Percentiles rank a stretch among this genome's conserved stretches.
phyloP scores from a whole-genome alignment of 148 eudicot genomes.

The Gaultheria prostrata region DNA sequence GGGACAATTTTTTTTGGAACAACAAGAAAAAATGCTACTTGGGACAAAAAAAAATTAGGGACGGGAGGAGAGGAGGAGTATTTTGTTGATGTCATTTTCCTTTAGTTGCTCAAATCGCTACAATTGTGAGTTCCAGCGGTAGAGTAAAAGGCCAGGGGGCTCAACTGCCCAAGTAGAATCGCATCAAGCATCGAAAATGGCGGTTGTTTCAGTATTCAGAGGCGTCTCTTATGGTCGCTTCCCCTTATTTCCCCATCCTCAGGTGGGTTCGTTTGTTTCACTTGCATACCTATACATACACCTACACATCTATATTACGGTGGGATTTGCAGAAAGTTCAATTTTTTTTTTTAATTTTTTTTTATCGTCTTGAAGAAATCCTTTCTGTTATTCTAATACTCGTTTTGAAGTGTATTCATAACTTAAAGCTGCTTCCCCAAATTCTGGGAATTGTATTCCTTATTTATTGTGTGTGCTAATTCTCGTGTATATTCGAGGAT shows the following conservation, averaged over 20 bases:
- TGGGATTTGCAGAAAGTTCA: background rate
- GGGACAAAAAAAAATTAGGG: too few relatives aligned
- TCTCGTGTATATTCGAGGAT: background rate
- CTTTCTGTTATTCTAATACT: background rate
- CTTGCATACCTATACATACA: background rate
- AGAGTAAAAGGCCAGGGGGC: background rate
- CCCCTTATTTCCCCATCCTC: conserved; percentile 45
- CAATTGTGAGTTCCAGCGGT: background rate
- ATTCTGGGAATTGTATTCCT: background rate
- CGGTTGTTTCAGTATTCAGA: conserved; percentile 37
- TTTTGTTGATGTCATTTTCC: too few relatives aligned
- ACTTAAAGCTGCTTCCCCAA: background rate
- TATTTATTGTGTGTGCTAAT: background rate
- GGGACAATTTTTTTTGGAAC: too few relatives aligned
- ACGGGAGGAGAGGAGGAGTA: too few relatives aligned
- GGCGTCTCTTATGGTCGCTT: conserved; percentile 47
- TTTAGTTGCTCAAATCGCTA: too few relatives aligned
- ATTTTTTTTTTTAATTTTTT: background rate
- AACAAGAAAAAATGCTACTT: too few relatives aligned
- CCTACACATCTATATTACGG: background rate
- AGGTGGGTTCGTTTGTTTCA: conserved; percentile 37
- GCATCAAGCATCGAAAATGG: conserved; percentile 18
- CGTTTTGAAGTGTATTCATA: background rate
- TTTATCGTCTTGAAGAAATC: background rate
- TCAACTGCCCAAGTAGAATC: background rate